A percentile compares a stretch with the other conserved stretches of the same genome.
Evolutionary conservation across 257 asterid genomes (phyloP).

Genomic region (Verbascum thapsus): DNA sequence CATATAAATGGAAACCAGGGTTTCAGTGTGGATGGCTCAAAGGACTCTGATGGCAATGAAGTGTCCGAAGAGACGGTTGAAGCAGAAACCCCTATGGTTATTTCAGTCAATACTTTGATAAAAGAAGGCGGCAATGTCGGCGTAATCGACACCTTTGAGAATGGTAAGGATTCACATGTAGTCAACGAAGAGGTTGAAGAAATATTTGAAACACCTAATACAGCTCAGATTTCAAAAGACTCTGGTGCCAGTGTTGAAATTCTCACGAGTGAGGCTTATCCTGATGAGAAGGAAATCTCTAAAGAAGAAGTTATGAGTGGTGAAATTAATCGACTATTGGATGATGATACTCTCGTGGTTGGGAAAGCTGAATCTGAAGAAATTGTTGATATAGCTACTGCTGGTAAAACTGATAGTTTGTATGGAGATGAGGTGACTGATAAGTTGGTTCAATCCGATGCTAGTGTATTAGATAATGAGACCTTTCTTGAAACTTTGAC

Average conservation of each 20-base stretch:
- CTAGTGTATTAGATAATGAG: slow-evolving; percentile 34
- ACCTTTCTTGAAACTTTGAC: slow-evolving; percentile 38
- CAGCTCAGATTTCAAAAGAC: slow-evolving; percentile 31
- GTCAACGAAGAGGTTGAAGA: slow-evolving; percentile 47
- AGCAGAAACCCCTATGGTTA: slow-evolving; percentile 35
- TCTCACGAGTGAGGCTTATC: slow-evolving; percentile 24
- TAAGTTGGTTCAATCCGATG: slow-evolving; percentile 35
- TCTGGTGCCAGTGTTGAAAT: slow-evolving; percentile 30
- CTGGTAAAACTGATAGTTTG: slow-evolving; percentile 32
- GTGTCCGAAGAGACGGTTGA: slow-evolving; percentile 57
- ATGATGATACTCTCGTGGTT: slow-evolving; percentile 35
- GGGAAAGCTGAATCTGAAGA: slow-evolving; percentile 37
- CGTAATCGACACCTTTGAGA: slow-evolving; percentile 36
- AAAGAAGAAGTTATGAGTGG: slow-evolving; percentile 26
- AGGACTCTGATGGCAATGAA: slow-evolving; percentile 49
- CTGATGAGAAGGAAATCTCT: slow-evolving; percentile 30
- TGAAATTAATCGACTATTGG: slow-evolving; percentile 35
- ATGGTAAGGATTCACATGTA: slow-evolving; percentile 31
- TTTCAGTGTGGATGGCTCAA: slow-evolving; percentile 38
- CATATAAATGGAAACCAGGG: slow-evolving; percentile 34
- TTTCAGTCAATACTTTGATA: slow-evolving; percentile 23
- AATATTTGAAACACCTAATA: slow-evolving; percentile 38
- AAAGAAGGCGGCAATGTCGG: slow-evolving; percentile 29
- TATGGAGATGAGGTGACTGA: slow-evolving; percentile 34
- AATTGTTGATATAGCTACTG: slow-evolving; percentile 34